These are phyloP conservation scores for Mycena olivaceomarginata DNA, from an alignment of 768 basidiomycete species.

Conservation along the genomic window DNA sequence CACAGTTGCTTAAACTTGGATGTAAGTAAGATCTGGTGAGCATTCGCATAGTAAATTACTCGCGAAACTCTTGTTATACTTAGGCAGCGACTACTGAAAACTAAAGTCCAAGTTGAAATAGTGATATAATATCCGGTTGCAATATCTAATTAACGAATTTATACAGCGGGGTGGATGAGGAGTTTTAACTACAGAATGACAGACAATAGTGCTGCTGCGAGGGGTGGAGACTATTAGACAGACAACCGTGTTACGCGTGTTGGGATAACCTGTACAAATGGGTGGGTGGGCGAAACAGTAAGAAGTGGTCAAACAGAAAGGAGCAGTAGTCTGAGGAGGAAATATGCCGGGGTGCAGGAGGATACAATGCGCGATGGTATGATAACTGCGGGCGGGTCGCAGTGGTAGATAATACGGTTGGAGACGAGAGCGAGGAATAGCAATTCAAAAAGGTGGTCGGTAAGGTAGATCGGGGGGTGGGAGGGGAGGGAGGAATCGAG, in stretches of 20 bases:
- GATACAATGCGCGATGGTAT: slow-evolving; percentile 83
- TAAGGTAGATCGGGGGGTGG: slow-evolving; percentile 56
- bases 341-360: slow-evolving; percentile 79
- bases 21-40: too few relatives aligned
- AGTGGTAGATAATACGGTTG: slow-evolving; percentile 56
- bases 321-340: slow-evolving; percentile 69
- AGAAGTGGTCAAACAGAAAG: slow-evolving; percentile 65
- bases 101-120: slow-evolving; percentile 33
- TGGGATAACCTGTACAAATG: slow-evolving; percentile 78
- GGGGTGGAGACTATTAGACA: slow-evolving; percentile 76
- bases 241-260: slow-evolving; percentile 73
- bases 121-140: slow-evolving; percentile 49
- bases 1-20: too few relatives aligned
- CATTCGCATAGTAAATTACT: not conserved
- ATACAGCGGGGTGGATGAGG: slow-evolving; percentile 69
- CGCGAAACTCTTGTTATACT: too few relatives aligned
- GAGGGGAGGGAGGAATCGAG: slow-evolving; percentile 36
- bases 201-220: slow-evolving; percentile 80
- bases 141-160: slow-evolving; percentile 66
- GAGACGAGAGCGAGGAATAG: slow-evolving; percentile 42
- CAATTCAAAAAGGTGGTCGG: slow-evolving; percentile 51
- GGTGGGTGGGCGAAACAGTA: slow-evolving; percentile 58
- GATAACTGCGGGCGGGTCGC: slow-evolving; percentile 64
- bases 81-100: not conserved
- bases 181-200: slow-evolving; percentile 82